Percentiles rank a stretch among this genome's conserved stretches.
phyloP scores from a whole-genome alignment of 371 early-diverging fungal species.

The Saksenaea vasiformis region DNA sequence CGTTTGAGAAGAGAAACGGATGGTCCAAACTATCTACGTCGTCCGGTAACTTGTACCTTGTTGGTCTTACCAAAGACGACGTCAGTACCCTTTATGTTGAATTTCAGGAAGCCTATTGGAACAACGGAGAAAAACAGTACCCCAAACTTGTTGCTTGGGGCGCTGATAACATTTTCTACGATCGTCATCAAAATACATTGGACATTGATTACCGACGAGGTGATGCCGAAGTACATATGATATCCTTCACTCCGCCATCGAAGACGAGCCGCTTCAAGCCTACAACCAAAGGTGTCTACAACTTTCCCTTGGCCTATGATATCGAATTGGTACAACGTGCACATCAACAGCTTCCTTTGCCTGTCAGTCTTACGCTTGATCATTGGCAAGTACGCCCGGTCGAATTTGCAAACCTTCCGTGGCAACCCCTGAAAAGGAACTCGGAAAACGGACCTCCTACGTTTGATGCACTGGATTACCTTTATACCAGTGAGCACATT shows the following conservation, averaged over 20 bases:
- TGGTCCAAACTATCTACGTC: constrained; percentile 48
- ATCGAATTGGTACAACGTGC: constrained; percentile 19
- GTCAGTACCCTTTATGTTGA: constrained; percentile 58
- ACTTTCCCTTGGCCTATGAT: constrained; percentile 27
- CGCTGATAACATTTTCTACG: constrained; percentile 42
- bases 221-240: constrained; percentile 24
- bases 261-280: constrained; percentile 13
- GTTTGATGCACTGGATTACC: constrained; percentile 57
- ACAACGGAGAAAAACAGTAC: constrained; percentile 22
- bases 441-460: constrained; percentile 9
- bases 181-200: constrained; percentile 20
- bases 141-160: constrained; percentile 53
- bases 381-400: constrained; percentile 37
- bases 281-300: constrained; percentile 8
- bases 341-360: constrained; percentile 15
- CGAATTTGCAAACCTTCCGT: constrained; percentile 38
- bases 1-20: constrained; percentile 50
- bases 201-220: constrained; percentile 34
- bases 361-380: constrained; percentile 21
- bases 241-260: constrained; percentile 26
- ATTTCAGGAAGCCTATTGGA: constrained; percentile 61
- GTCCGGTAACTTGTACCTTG: constrained; percentile 41
- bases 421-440: constrained; percentile 41
- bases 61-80: constrained; percentile 45
- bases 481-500: constrained; percentile 68